Percentiles rank a stretch among this genome's conserved stretches.
Conservation (phyloP, 2,329 filamentous ascomycete species). For the Akanthomyces muscarius region DNA sequence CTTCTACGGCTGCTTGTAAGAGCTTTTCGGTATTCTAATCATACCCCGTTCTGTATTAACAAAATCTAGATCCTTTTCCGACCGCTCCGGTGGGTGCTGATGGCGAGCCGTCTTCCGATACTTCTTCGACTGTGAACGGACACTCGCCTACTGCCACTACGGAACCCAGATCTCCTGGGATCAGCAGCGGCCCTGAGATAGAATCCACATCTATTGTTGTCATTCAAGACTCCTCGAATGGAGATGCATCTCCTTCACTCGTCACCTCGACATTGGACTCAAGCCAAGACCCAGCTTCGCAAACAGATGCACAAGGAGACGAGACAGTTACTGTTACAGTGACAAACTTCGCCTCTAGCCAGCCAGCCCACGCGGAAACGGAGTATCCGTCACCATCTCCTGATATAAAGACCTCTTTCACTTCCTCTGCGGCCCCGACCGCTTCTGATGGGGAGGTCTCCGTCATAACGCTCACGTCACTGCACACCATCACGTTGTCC, state of each 20-base stretch:
- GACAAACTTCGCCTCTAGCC: conserved; percentile 2
- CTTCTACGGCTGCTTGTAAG: neutral
- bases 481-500: conserved; percentile 6
- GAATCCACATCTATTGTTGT: conserved; percentile 8
- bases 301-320: neutral
- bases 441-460: neutral
- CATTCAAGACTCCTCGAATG: neutral
- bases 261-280: neutral
- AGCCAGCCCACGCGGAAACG: neutral
- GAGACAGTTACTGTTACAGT: conserved; percentile 11
- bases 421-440: neutral
- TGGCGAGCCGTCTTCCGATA: neutral
- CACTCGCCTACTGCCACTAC: neutral
- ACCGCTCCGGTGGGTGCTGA: neutral
- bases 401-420: neutral
- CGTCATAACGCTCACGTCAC: conserved; percentile 9
- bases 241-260: neutral
- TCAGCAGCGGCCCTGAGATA: conserved; percentile 5
- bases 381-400: neutral
- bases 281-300: neutral
- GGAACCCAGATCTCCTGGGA: conserved; percentile 5
- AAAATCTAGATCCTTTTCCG: neutral
- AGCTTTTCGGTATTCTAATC: too few relatives aligned
- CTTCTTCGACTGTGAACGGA: neutral
- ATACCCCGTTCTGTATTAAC: neutral